phyloP scores from a whole-genome alignment of 2,329 filamentous ascomycete genomes.

The Apiospora pterosperma region DNA sequence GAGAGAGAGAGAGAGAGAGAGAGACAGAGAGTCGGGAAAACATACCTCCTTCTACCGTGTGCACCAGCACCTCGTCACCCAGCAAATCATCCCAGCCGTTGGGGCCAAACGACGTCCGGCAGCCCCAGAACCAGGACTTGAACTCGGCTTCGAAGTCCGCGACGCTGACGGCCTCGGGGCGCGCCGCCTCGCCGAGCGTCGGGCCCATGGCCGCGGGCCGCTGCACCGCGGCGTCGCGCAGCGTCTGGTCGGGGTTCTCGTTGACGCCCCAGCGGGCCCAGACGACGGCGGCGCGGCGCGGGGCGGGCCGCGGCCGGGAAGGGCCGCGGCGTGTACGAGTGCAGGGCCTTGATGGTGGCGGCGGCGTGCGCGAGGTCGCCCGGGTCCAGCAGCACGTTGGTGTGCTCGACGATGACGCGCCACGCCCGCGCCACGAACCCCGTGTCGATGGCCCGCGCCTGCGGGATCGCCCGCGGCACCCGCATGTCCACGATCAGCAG shows the following conservation, averaged over 20 bases:
- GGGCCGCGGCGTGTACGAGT: not conserved
- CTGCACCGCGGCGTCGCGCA: not conserved
- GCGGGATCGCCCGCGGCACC: not conserved
- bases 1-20: not conserved
- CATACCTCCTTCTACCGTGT: constrained; percentile 1
- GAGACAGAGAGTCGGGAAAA: not conserved
- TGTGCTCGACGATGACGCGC: constrained; percentile 1
- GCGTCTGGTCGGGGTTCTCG: constrained; percentile 4
- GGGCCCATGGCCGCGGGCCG: not conserved
- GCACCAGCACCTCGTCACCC: not conserved
- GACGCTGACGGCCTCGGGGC: not conserved
- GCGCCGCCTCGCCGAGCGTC: constrained; percentile 2
- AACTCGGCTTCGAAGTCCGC: not conserved
- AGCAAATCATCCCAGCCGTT: not conserved
- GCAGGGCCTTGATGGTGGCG: not conserved
- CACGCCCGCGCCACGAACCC: not conserved
- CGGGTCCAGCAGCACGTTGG: not conserved
- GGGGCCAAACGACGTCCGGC: not conserved
- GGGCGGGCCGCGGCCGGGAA: not conserved
- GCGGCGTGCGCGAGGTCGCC: constrained; percentile 1
- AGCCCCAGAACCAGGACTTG: constrained; percentile 1
- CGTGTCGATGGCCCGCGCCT: not conserved
- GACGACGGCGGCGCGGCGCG: not conserved
- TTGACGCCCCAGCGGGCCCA: constrained; percentile 4
- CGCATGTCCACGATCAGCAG: constrained; percentile 37